Base-by-base conservation (phyloP, 495 filamentous ascomycete species). In the Pseudomonodictys pantanalensis region DNA sequence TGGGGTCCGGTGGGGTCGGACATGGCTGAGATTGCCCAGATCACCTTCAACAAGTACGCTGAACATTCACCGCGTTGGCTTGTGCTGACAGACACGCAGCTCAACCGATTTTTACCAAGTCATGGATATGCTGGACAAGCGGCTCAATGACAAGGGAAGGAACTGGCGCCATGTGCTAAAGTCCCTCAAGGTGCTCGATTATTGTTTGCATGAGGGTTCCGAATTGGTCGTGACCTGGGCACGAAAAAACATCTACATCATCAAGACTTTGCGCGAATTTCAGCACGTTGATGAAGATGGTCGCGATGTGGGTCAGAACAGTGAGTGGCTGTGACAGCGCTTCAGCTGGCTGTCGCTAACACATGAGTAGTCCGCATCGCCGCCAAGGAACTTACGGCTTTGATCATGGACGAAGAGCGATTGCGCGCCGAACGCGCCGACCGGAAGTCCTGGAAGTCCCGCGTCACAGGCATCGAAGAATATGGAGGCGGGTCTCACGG, bases 131-230 rank as follows among this genome's bases (percentile, higher is more conserved):
- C 79, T 99, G 59, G 95, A 97, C 75, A 97, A 97, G 79, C 88
- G 95, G 58, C 79, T 99, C 66, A 99, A 99, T 66, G 95, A 99
- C 72, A 99, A 99, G 73, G 95, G 95, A 67, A 99, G 96, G 81
- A 99, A 99, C 73, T 99, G 95, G 95, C 85, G 95, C 66, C 95
- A 99, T 73, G 95, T 99, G 2, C 79, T 99, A 52, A 99, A 99
- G 76, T 93, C 92, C 25, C 76, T 99, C 55, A 99, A 97, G 72
- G 95, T 99, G 58, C 81, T 97, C 56, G 95, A 99, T 75, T 99
- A 99, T 75, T 96, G 91, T 77, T 79, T 99, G 30, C 95, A 99
- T 72, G 95, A 99, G 71, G 95, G 95, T 6, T 95, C 90, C 0
- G 95, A 97, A 75, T 75, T 96, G 62, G 91, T 97, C 28, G 95